phyloP scores from a whole-genome alignment of 2,329 filamentous ascomycete species.

The Niveomyces coronatus region DNA sequence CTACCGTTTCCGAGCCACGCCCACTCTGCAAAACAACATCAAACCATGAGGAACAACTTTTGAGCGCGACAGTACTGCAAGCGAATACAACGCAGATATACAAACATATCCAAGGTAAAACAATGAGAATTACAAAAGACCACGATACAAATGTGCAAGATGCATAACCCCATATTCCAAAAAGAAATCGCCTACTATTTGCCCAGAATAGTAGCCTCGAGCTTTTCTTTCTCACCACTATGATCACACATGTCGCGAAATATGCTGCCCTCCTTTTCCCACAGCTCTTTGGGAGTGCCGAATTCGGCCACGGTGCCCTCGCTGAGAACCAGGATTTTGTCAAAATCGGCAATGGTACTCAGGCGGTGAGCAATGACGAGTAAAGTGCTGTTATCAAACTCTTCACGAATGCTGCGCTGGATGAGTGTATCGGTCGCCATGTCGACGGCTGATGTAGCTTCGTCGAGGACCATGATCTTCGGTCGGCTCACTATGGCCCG shows the following conservation, averaged over 20 bases:
- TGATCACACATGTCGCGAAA: conserved; percentile 56
- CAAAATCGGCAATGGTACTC: conserved; percentile 68
- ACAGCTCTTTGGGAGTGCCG: conserved; percentile 52
- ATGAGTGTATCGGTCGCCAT: conserved; percentile 67
- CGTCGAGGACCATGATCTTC: conserved; percentile 70
- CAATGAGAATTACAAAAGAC: not conserved
- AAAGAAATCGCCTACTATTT: conserved; percentile 4
- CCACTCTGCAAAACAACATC: too few species aligned
- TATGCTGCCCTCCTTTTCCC: conserved; percentile 40
- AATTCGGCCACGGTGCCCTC: conserved; percentile 60
- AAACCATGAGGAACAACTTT: too few species aligned
- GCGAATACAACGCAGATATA: not conserved
- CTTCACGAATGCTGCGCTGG: conserved; percentile 61
- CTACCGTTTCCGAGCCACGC: too few species aligned
- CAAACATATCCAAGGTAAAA: not conserved
- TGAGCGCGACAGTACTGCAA: too few species aligned
- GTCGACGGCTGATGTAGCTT: conserved; percentile 70
- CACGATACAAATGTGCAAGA: not conserved
- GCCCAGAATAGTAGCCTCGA: conserved; percentile 35
- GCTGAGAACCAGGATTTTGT: conserved; percentile 60
- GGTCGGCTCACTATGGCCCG: conserved; percentile 62
- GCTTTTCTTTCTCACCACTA: conserved; percentile 47
- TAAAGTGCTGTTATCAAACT: conserved; percentile 58
- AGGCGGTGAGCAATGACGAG: conserved; percentile 68
- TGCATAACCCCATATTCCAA: not conserved